These are phyloP conservation scores for Hymenochaete sp. DNA, from an alignment of 1,284 basidiomycete genomes.

Conservation along the genomic window DNA sequence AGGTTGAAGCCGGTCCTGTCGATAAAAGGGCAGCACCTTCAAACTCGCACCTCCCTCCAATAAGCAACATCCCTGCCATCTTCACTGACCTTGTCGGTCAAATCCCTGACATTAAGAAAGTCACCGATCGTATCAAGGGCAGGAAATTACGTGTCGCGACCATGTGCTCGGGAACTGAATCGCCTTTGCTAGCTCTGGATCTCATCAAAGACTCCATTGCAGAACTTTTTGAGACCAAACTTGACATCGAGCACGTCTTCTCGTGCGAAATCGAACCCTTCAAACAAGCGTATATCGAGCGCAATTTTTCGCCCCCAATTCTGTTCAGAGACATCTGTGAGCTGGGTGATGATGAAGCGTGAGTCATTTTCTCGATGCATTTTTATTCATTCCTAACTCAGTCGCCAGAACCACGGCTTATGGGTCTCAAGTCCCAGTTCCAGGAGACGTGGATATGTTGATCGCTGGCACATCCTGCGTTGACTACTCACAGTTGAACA, in stretches of 20 bases:
- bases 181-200: conserved; percentile 83
- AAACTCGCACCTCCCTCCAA: conserved; percentile 66
- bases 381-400: conserved; percentile 17
- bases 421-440: conserved; percentile 77
- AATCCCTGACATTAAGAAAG: conserved; percentile 58
- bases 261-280: conserved; percentile 98
- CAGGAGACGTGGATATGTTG: conserved; percentile 84
- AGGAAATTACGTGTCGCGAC: conserved; percentile 89
- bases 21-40: conserved; percentile 34
- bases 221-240: conserved; percentile 55
- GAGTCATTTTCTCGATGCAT: conserved; percentile 25
- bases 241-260: conserved; percentile 87
- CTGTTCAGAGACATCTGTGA: conserved; percentile 94
- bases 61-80: conserved; percentile 74
- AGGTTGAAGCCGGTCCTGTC: conserved; percentile 23
- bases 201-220: conserved; percentile 71
- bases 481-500: conserved; percentile 93
- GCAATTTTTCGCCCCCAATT: conserved; percentile 87
- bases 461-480: conserved; percentile 94
- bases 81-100: conserved; percentile 77
- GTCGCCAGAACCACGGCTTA: conserved; percentile 79
- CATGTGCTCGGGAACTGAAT: conserved; percentile 97
- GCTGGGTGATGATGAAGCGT: conserved; percentile 72
- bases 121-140: conserved; percentile 67
- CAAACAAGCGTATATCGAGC: conserved; percentile 96